Conservation (phyloP, 768 basidiomycete genomes). For the Chalciporus chontae region DNA sequence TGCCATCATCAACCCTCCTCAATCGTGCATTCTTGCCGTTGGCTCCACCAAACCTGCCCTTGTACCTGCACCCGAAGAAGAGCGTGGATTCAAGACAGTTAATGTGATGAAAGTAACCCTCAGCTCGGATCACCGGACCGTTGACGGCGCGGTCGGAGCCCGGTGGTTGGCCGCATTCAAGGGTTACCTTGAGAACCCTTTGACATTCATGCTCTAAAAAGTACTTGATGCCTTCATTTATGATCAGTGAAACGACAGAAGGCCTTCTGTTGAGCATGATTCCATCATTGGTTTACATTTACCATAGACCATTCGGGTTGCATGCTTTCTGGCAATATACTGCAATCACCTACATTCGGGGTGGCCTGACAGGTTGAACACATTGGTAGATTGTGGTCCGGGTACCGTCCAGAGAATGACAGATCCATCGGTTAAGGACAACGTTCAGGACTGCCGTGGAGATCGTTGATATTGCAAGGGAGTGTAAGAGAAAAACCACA, state of each 20-base stretch:
- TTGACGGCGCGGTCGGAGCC: slow-evolving; percentile 95
- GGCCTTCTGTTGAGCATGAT: slow-evolving; percentile 5
- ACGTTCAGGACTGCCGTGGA: too few species aligned
- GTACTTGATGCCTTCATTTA: background rate
- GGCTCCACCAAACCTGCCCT: slow-evolving; percentile 85
- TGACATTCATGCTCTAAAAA: slow-evolving; percentile 90
- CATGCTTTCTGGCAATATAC: slow-evolving; percentile 7
- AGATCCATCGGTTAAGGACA: too few species aligned
- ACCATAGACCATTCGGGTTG: slow-evolving; percentile 24
- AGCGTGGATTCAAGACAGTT: slow-evolving; percentile 91
- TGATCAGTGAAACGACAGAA: background rate
- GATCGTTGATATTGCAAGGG: too few species aligned
- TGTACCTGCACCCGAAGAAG: slow-evolving; percentile 82
- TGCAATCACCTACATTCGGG: background rate
- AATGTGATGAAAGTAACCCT: slow-evolving; percentile 95
- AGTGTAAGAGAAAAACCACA: too few species aligned
- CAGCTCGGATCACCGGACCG: slow-evolving; percentile 91
- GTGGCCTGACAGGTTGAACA: background rate
- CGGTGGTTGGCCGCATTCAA: slow-evolving; percentile 92
- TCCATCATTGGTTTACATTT: slow-evolving; percentile 9
- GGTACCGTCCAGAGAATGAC: too few species aligned
- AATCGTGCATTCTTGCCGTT: slow-evolving; percentile 96
- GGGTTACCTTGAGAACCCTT: slow-evolving; percentile 92
- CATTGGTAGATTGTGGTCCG: too few species aligned
- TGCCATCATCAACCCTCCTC: slow-evolving; percentile 98